These are phyloP conservation scores for Sonneratia alba DNA, from an alignment of 345 rosid genomes.

Conservation along the genomic window DNA sequence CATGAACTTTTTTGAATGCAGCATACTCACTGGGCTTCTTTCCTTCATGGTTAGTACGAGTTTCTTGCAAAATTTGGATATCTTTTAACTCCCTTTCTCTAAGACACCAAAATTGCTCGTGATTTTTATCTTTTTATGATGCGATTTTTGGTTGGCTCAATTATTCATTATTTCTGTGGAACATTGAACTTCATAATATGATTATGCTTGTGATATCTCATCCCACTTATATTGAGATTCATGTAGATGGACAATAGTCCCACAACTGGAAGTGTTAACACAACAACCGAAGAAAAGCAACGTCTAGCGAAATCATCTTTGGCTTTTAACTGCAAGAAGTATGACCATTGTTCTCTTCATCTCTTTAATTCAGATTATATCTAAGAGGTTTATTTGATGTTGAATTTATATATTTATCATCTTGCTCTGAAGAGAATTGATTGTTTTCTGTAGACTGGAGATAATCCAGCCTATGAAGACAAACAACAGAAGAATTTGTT, in stretches of 20 bases:
- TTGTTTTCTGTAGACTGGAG: neutral
- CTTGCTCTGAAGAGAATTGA: neutral
- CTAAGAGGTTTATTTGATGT: neutral
- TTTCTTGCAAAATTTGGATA: neutral
- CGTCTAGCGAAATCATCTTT: slow-evolving; percentile 85
- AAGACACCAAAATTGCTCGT: neutral
- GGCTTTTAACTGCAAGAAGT: slow-evolving; percentile 93
- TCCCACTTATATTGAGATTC: neutral
- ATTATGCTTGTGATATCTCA: neutral
- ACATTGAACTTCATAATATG: neutral
- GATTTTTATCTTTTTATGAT: neutral
- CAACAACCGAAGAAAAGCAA: slow-evolving; percentile 69
- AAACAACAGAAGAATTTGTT: neutral
- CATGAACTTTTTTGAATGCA: slow-evolving; percentile 29
- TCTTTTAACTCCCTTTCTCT: neutral
- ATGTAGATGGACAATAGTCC: slow-evolving; percentile 93
- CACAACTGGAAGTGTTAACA: slow-evolving; percentile 90
- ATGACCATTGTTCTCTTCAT: slow-evolving; percentile 21
- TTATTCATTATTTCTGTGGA: neutral
- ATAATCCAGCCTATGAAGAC: neutral
- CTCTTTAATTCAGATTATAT: neutral
- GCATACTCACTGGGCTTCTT: slow-evolving; percentile 97
- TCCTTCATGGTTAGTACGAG: slow-evolving; percentile 79
- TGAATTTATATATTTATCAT: neutral
- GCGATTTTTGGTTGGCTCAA: neutral